A percentile compares a stretch with the other conserved stretches of the same genome.
Evolutionary conservation across 2,329 filamentous ascomycete species (phyloP).

Genomic region (Monosporascus sp.): DNA sequence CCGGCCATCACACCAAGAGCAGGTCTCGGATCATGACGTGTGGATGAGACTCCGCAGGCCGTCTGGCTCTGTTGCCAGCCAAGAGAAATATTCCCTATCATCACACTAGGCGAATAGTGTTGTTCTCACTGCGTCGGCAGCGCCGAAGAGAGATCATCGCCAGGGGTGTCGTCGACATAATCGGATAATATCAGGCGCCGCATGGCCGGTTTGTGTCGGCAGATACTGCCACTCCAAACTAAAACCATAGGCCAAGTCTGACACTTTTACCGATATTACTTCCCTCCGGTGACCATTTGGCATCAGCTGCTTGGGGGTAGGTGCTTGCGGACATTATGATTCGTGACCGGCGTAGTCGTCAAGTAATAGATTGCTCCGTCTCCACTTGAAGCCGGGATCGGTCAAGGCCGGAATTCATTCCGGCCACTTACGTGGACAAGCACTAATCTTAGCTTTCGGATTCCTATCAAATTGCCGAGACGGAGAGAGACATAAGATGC

Average conservation of each 20-base stretch:
- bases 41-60: not conserved
- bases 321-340: not conserved
- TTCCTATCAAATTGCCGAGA: not conserved
- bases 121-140: not conserved
- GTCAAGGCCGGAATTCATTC: conserved; percentile 18
- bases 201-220: not conserved
- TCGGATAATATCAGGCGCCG: not conserved
- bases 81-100: not conserved
- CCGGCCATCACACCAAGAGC: conserved; percentile 22
- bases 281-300: not conserved
- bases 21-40: conserved; percentile 10
- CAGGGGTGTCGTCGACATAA: not conserved
- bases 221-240: not conserved
- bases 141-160: not conserved
- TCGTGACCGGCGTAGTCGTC: not conserved
- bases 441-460: not conserved
- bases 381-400: conserved; percentile 10
- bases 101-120: not conserved
- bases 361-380: not conserved
- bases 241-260: not conserved
- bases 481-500: not conserved
- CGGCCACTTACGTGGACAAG: conserved; percentile 15
- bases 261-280: not conserved
- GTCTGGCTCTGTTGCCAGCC: not conserved
- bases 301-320: not conserved